Evolutionary conservation across 306 rosid species (phyloP).

Genomic region (barrel medic (Medicago truncatula)): MtrunA17r5.0-ANR NC_053045.1:22374001-22374500

Average conservation of each 20-base stretch:
- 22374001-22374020: slow-evolving; percentile 93
- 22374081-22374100: slow-evolving; percentile 98
- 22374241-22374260: slow-evolving; percentile 59
- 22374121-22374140: slow-evolving; percentile 40
- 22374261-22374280: slow-evolving; percentile 57
- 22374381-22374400: background rate
- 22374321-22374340: slow-evolving; percentile 86
- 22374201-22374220: slow-evolving; percentile 6
- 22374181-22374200: slow-evolving; percentile 9
- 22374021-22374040: slow-evolving; percentile 82
- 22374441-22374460: background rate
- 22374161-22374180: slow-evolving; percentile 19
- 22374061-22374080: slow-evolving; percentile 99
- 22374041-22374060: slow-evolving; percentile 96
- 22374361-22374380: slow-evolving; percentile 41
- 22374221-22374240: slow-evolving; percentile 83
- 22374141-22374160: slow-evolving; percentile 26
- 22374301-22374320: slow-evolving; percentile 58
- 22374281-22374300: slow-evolving; percentile 68
- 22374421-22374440: background rate
- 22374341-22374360: slow-evolving; percentile 78
- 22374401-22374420: background rate
- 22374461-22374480: background rate
- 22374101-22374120: slow-evolving; percentile 24
- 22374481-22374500: background rate